phyloP scores from a whole-genome alignment of 208 protist species.

The Crithidia mellificae region DNA sequence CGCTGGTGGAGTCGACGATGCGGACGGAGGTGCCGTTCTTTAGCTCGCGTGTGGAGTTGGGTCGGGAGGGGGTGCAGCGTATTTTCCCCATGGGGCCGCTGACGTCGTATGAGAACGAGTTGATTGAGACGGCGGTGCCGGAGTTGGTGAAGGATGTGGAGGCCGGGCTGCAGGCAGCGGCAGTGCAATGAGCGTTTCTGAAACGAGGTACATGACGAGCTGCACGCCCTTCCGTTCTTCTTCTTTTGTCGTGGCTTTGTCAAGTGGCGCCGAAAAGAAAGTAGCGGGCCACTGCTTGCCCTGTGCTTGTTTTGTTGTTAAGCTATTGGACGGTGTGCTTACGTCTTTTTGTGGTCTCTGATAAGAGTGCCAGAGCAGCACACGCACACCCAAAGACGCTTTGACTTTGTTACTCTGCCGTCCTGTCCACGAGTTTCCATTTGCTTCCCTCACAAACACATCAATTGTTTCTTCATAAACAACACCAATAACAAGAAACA shows the following conservation, averaged over 20 bases:
- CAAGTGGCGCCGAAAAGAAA: no score
- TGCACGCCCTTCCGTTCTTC: not conserved
- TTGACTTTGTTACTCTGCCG: no score
- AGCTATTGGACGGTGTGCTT: no score
- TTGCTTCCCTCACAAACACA: no score
- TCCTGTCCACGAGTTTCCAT: no score
- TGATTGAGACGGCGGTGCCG: constrained; percentile 76
- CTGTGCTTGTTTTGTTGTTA: no score
- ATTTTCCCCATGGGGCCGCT: constrained; percentile 65
- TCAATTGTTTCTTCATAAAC: no score
- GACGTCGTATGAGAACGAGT: constrained; percentile 63
- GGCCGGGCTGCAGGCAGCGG: constrained; percentile 53
- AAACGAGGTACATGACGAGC: constrained; percentile 18
- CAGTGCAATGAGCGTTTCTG: constrained; percentile 6
- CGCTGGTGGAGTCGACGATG: constrained; percentile 75
- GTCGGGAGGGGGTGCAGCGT: constrained; percentile 70
- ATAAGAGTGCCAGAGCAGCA: no score
- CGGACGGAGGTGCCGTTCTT: constrained; percentile 77
- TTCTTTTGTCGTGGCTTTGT: not conserved
- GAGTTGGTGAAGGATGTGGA: constrained; percentile 82
- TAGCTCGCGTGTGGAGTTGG: constrained; percentile 81
- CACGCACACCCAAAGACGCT: no score
- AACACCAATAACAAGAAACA: no score
- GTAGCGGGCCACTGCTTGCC: no score
- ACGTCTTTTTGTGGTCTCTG: no score